Conservation (phyloP, 257 asterid species). For the Rehmannia glutinosa region DNA sequence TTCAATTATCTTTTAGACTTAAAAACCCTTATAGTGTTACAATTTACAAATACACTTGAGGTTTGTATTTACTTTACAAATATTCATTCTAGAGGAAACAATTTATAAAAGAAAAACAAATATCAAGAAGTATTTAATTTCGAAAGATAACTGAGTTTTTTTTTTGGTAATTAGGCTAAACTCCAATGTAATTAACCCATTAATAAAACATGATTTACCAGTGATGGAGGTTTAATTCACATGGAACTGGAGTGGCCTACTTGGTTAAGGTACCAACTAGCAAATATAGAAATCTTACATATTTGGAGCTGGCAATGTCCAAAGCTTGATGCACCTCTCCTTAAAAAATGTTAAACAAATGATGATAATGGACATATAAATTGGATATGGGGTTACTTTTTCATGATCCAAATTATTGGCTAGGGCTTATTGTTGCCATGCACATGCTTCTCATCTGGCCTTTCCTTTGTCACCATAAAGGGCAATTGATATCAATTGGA, state of each 20-base stretch:
- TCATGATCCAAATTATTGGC: neutral
- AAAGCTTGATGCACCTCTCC: neutral
- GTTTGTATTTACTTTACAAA: too few relatives aligned
- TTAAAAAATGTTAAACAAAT: neutral
- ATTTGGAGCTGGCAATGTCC: slow-evolving; percentile 20
- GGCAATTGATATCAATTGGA: neutral
- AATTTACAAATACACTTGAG: too few relatives aligned
- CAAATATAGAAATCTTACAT: slow-evolving; percentile 16
- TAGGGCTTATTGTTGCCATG: slow-evolving; percentile 13
- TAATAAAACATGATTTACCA: neutral
- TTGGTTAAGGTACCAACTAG: slow-evolving; percentile 25
- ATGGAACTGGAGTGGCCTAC: slow-evolving; percentile 7
- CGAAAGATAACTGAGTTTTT: too few relatives aligned
- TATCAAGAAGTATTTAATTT: too few relatives aligned
- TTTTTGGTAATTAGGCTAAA: too few relatives aligned
- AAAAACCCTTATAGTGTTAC: too few relatives aligned
- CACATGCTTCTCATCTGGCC: slow-evolving; percentile 17
- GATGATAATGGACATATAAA: neutral
- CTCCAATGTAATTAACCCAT: too few relatives aligned
- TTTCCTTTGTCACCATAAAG: neutral
- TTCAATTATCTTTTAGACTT: too few relatives aligned
- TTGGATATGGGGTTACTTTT: neutral
- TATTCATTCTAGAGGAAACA: too few relatives aligned
- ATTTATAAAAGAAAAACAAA: too few relatives aligned
- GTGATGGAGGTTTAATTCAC: neutral